Base-by-base conservation (phyloP, 192 early-diverging fungal species). In the Umbelopsis isabellina region DNA sequence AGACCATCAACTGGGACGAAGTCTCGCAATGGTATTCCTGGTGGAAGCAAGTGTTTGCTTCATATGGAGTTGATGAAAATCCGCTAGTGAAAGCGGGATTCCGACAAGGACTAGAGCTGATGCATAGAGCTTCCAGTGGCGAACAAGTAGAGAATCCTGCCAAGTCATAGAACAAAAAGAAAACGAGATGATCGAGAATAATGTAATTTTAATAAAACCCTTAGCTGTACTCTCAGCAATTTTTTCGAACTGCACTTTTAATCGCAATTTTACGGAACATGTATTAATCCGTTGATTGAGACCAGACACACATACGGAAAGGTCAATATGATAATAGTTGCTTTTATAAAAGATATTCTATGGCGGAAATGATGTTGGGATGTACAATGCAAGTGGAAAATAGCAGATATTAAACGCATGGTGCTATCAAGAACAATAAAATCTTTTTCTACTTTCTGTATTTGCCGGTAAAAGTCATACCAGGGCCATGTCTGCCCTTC, bases 31-130 rank as follows among this genome's bases (percentile, higher is more conserved):
- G 92, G 91, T 94, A 90, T 67, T 35, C 67, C 18, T 86, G 78
- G 71, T 93, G 91, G 91, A 90, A 87, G 64, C 65, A 70, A 18
- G 73, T 83, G 2, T 86, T 91, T 67, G 46, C 45, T 9, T 58
- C 68, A 2, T 80, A 67, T 30, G 67, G 64, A 12, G 20, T 80
- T 1, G 53, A 65, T 46, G 33, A 46, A 1, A 66, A 76, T 49
- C 69, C 77, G 3, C 78, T 82, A 0, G 82, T 94, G 1, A 78
- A 80, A 68, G 58, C 76, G 49, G 81, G 84, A 10, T 92, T 91
- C 80, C 79, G 80, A 53, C 82, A 85, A 15, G 93, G 87, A 16
- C 74, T 94, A 33, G 90, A 91, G 25, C 80, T 93, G 83, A 93
- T 95, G 83, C 86, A 89, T 67, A 55, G 37, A 44, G 74, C 79